These are phyloP conservation scores for Trichoderma sp. DNA, from an alignment of 2,329 filamentous ascomycete genomes.

Conservation along the genomic window DNA sequence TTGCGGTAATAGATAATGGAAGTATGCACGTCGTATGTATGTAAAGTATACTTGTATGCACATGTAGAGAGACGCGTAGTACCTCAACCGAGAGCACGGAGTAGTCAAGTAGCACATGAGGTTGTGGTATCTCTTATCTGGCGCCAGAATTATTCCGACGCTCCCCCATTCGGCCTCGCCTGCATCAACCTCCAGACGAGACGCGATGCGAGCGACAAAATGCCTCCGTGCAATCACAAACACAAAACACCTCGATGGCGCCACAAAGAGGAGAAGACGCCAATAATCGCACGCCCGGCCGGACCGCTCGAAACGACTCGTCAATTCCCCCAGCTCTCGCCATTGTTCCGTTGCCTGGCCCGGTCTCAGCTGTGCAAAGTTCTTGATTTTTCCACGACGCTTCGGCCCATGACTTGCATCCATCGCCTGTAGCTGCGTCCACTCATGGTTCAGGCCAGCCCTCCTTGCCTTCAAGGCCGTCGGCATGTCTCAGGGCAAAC, in stretches of 20 bases:
- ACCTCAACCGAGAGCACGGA: background rate
- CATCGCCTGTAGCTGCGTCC: slow-evolving; percentile 1
- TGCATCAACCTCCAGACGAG: background rate
- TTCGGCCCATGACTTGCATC: slow-evolving; percentile 7
- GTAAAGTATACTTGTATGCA: background rate
- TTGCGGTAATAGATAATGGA: background rate
- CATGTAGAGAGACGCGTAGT: background rate
- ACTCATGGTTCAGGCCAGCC: slow-evolving; percentile 11
- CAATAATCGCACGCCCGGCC: background rate
- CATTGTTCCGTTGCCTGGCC: background rate
- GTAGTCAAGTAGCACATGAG: background rate
- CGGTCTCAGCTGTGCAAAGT: slow-evolving; percentile 7
- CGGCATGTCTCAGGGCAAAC: slow-evolving; percentile 19
- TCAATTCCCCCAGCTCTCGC: background rate
- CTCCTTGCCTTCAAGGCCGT: slow-evolving; percentile 19
- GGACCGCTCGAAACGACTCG: slow-evolving; percentile 10
- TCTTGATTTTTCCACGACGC: background rate
- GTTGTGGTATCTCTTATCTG: slow-evolving; percentile 5
- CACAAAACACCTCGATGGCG: background rate
- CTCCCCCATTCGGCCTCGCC: slow-evolving; percentile 3
- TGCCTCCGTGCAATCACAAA: background rate
- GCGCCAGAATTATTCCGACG: slow-evolving; percentile 15
- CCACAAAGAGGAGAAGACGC: background rate
- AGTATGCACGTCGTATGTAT: background rate
- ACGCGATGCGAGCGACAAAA: background rate